Conservation (phyloP, 2,329 filamentous ascomycete species). For the Cladosporium sp. region DNA sequence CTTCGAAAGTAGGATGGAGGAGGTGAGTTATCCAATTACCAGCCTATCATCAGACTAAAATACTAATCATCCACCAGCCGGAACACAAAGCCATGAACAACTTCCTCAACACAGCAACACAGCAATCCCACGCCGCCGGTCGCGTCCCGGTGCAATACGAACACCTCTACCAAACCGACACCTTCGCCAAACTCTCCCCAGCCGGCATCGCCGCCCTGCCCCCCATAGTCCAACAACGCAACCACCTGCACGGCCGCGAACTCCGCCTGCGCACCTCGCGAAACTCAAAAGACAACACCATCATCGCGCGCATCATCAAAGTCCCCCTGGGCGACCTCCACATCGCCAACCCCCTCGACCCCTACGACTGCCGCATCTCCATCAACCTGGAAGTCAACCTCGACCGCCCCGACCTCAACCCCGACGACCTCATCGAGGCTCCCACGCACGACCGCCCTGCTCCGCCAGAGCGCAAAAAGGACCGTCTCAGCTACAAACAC, state of each 20-base stretch:
- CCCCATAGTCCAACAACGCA: slow-evolving; percentile 21
- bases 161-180: slow-evolving; percentile 77
- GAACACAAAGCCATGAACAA: slow-evolving; percentile 82
- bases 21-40: slow-evolving; percentile 52
- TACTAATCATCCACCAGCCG: slow-evolving; percentile 41
- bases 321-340: slow-evolving; percentile 83
- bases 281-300: slow-evolving; percentile 62
- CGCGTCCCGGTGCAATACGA: slow-evolving; percentile 70
- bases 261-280: slow-evolving; percentile 56
- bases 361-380: slow-evolving; percentile 87
- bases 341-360: slow-evolving; percentile 69
- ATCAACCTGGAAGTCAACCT: slow-evolving; percentile 85
- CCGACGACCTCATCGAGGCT: slow-evolving; percentile 44
- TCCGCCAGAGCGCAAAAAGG: slow-evolving; percentile 55
- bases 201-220: slow-evolving; percentile 58
- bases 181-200: slow-evolving; percentile 70
- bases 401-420: slow-evolving; percentile 53
- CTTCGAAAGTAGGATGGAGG: slow-evolving; percentile 87
- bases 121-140: slow-evolving; percentile 18
- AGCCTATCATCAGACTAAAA: not conserved
- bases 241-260: slow-evolving; percentile 51
- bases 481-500: slow-evolving; percentile 86
- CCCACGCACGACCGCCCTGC: slow-evolving; percentile 39
- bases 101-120: slow-evolving; percentile 69
- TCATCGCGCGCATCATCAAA: slow-evolving; percentile 85